These are phyloP conservation scores for carrot (Daucus carota) DNA, from an alignment of 129 eudicot species.

Conservation along the genomic window DNA sequence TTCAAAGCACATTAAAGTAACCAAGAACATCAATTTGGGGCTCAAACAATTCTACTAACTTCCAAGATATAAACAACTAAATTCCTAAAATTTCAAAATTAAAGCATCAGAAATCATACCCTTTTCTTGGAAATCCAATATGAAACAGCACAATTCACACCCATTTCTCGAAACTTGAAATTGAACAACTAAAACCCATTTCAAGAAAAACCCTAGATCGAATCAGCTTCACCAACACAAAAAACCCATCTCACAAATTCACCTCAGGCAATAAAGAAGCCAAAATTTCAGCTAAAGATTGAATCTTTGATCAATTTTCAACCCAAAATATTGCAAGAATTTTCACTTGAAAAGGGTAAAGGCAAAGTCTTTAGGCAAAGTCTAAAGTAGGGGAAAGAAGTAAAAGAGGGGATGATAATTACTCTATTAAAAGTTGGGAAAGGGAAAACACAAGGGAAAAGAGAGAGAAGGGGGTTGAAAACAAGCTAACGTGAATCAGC, in stretches of 20 bases:
- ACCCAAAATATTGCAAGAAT: neutral
- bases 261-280: neutral
- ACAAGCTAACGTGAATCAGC: slow-evolving; percentile 3
- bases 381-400: neutral
- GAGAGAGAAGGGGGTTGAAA: neutral
- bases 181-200: neutral
- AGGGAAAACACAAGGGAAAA: neutral
- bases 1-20: slow-evolving; percentile 7
- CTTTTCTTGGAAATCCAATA: neutral
- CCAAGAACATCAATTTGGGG: slow-evolving; percentile 14
- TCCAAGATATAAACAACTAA: neutral
- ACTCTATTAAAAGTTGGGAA: neutral
- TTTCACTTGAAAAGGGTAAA: neutral
- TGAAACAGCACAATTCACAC: neutral
- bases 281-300: too few species aligned
- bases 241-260: neutral
- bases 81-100: slow-evolving; percentile 2
- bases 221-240: neutral
- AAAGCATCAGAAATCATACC: slow-evolving; percentile 9
- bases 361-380: neutral
- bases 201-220: neutral
- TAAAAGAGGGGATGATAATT: neutral
- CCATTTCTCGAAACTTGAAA: neutral
- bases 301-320: neutral
- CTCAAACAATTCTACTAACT: slow-evolving; percentile 8